phyloP scores from a whole-genome alignment of 345 rosid species.

The Camelina laxa region DNA sequence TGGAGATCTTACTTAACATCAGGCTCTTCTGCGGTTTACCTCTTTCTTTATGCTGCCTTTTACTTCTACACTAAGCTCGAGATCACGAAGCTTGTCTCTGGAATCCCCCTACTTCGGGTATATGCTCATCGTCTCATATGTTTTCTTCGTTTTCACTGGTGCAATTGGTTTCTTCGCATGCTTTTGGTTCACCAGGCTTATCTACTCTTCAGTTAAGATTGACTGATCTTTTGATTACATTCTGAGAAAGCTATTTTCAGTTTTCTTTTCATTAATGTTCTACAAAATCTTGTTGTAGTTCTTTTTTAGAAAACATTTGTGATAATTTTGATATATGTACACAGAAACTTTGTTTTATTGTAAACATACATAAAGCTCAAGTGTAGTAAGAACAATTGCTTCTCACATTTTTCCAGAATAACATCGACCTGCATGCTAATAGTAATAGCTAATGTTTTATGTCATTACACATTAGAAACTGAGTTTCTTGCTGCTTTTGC shows the following conservation, averaged over 20 bases:
- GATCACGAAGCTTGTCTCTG: constrained; percentile 83
- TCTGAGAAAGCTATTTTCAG: background rate
- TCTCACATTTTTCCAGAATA: background rate
- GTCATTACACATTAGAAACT: too few species aligned
- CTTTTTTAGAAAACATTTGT: background rate
- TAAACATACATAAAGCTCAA: constrained; percentile 6
- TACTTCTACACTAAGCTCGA: constrained; percentile 93
- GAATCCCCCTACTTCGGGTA: constrained; percentile 83
- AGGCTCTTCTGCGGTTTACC: constrained; percentile 86
- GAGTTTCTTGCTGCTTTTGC: too few species aligned
- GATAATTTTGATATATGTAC: background rate
- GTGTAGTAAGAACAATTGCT: background rate
- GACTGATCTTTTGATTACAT: constrained; percentile 42
- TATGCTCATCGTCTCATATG: constrained; percentile 77
- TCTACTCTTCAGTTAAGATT: constrained; percentile 85
- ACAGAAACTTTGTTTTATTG: background rate
- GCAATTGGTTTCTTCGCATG: constrained; percentile 88
- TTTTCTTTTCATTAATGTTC: background rate
- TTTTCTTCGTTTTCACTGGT: constrained; percentile 83
- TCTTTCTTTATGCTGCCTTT: constrained; percentile 84
- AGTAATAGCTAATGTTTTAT: too few species aligned
- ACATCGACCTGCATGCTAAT: too few species aligned
- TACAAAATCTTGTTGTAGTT: constrained; percentile 12
- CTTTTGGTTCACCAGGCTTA: constrained; percentile 91
- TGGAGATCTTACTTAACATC: constrained; percentile 95